Percentiles rank a stretch among this genome's conserved stretches.
phyloP scores from a whole-genome alignment of 345 rosid species.

The Brassica nigra region DNA sequence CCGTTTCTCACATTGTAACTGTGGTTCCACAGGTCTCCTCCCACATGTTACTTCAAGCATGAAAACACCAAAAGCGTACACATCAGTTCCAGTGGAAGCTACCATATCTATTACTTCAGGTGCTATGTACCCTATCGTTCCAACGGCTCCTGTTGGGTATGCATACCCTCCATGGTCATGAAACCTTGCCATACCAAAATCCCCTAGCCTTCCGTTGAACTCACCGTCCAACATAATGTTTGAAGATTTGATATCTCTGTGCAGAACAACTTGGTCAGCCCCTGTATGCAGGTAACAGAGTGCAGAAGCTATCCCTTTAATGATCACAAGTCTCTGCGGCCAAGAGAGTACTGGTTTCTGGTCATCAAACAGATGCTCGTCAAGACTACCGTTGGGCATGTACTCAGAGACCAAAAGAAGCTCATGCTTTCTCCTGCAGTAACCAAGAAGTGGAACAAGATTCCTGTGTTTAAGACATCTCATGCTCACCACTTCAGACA shows the following conservation, averaged over 20 bases:
- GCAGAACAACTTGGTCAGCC: constrained; percentile 55
- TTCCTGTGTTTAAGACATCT: constrained; percentile 52
- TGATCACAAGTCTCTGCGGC: constrained; percentile 43
- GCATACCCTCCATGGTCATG: constrained; percentile 66
- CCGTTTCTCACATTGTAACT: constrained; percentile 27
- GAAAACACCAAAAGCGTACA: constrained; percentile 49
- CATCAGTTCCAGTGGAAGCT: constrained; percentile 46
- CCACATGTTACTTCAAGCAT: constrained; percentile 56
- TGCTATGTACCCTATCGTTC: constrained; percentile 64
- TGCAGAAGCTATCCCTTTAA: constrained; percentile 47
- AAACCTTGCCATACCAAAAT: constrained; percentile 83
- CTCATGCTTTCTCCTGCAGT: constrained; percentile 53
- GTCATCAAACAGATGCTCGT: constrained; percentile 41
- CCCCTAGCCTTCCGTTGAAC: constrained; percentile 75
- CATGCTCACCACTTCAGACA: constrained; percentile 48
- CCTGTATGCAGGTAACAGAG: constrained; percentile 53
- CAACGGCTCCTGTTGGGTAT: constrained; percentile 68
- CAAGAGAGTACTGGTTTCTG: constrained; percentile 39
- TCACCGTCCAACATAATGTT: constrained; percentile 58
- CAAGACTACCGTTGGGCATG: constrained; percentile 61
- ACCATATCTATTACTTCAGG: constrained; percentile 44
- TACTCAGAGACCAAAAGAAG: constrained; percentile 55
- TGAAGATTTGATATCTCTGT: constrained; percentile 55
- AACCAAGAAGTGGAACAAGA: constrained; percentile 54
- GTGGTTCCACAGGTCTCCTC: constrained; percentile 70